Evolutionary conservation across 2,329 filamentous ascomycete genomes (phyloP).

Genomic region (Ustulina deusta): DNA sequence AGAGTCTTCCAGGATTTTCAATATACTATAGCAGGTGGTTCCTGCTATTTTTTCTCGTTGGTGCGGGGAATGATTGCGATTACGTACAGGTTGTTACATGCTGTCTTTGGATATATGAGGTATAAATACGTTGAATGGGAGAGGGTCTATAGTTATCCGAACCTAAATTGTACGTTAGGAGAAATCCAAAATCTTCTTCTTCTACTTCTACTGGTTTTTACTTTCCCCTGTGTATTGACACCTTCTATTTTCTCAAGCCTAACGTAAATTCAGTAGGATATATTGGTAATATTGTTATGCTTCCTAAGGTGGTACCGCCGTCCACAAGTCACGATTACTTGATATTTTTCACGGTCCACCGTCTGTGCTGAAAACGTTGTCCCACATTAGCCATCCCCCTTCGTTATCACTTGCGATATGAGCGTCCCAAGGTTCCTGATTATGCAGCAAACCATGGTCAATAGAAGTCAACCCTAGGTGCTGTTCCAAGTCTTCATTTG

Average conservation of each 20-base stretch:
- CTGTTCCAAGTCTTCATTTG: constrained; percentile 2
- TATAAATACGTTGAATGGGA: constrained; percentile 14
- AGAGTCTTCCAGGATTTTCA: background rate
- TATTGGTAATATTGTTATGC: background rate
- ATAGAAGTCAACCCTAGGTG: background rate
- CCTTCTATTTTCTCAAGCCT: background rate
- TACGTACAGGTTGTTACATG: background rate
- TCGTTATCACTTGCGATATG: background rate
- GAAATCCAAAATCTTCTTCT: constrained; percentile 5
- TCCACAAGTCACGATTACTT: background rate
- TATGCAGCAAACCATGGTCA: background rate
- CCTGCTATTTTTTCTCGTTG: constrained; percentile 1
- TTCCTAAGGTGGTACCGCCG: background rate
- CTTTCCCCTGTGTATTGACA: background rate
- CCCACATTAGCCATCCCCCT: constrained; percentile 18
- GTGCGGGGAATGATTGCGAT: background rate
- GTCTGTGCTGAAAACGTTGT: background rate
- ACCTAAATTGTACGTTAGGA: constrained; percentile 24
- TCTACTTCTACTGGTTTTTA: background rate
- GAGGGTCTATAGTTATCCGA: constrained; percentile 5
- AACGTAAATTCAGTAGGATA: background rate
- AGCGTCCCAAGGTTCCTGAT: constrained; percentile 7
- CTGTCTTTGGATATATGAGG: background rate
- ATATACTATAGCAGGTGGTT: constrained; percentile 23
- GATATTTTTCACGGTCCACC: constrained; percentile 4